Base-by-base conservation (phyloP, 2,329 filamentous ascomycete species). In the Drechslerella dactyloides region DNA sequence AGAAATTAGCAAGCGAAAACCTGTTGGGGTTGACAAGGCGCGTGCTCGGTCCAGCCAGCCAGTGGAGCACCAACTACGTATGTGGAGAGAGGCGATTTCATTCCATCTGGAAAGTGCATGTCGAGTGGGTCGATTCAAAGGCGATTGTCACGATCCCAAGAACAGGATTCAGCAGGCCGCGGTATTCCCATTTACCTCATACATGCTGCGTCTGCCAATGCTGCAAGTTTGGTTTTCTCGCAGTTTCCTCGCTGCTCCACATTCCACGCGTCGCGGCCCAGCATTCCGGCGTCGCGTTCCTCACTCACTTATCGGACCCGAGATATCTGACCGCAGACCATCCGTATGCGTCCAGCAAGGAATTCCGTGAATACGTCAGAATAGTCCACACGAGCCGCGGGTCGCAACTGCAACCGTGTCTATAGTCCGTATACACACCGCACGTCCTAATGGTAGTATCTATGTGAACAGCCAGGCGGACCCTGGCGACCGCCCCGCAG, bases 51-150 rank as follows among this genome's bases (percentile, higher is more conserved):
- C 11, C 13, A 42, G n/a, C 13, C 11, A 42, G n/a, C 5, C n/a
- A 17, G 44, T 19, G 15, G 19, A 13, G 37, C 11, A 17, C 37
- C 13, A 3, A 13, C 11, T n/a, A n/a, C n/a, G n/a, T n/a, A n/a
- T n/a, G n/a, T n/a, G n/a, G n/a, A n/a, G n/a, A 17, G 4, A 48
- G 44, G 44, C 44, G 44, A 48, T 48, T n/a, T 17, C 44, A 48
- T 48, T 48, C 44, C 44, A 48, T 10, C 4, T 23, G 4, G 44
- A 2, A 48, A 48, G 44, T 48, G 11, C 27, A 33, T 4, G 44
- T 48, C 8, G 6, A 17, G 15, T 42, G 37, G 13, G 11, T 42
- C 11, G 37, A 13, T 42, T 42, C 11, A 15, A 19, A 19, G 44
- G 19, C 17, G 11, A 48, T 21, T 19, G 44, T 19, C 15, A 15